Conservation (phyloP, 257 asterid species). For the Echium plantagineum region DNA sequence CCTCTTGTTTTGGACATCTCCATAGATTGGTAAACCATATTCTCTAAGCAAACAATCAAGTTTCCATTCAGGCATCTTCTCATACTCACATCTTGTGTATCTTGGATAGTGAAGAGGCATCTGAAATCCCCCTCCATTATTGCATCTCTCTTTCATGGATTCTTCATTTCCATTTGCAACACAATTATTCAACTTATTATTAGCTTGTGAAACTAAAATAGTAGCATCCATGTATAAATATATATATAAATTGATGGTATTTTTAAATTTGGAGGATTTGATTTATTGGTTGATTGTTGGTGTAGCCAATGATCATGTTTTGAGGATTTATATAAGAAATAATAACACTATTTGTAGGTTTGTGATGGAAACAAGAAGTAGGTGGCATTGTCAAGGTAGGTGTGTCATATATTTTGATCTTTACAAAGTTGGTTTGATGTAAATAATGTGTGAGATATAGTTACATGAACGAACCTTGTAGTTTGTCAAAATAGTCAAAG, state of each 20-base stretch:
- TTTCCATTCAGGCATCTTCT: slow-evolving; percentile 20
- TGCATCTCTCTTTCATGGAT: neutral
- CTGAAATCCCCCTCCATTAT: slow-evolving; percentile 5
- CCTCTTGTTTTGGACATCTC: slow-evolving; percentile 17
- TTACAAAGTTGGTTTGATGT: neutral
- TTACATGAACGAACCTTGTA: too few relatives aligned
- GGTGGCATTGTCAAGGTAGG: neutral
- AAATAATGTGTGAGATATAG: neutral
- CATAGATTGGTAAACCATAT: slow-evolving; percentile 14
- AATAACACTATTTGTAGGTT: neutral
- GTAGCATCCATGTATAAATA: neutral
- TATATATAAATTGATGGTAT: too few relatives aligned
- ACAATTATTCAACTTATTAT: too few relatives aligned
- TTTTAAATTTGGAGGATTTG: neutral
- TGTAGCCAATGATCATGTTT: neutral
- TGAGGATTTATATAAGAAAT: neutral
- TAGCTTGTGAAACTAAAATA: neutral
- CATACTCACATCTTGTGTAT: slow-evolving; percentile 16
- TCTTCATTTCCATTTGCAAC: neutral
- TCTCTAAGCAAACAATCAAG: slow-evolving; percentile 14
- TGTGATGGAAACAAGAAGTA: neutral
- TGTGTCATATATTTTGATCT: neutral
- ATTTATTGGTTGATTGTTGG: neutral
- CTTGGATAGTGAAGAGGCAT: slow-evolving; percentile 21
- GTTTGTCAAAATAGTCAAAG: too few relatives aligned